Evolutionary conservation across 768 basidiomycete genomes (phyloP).

Genomic region (Ramaria sp.): DNA sequence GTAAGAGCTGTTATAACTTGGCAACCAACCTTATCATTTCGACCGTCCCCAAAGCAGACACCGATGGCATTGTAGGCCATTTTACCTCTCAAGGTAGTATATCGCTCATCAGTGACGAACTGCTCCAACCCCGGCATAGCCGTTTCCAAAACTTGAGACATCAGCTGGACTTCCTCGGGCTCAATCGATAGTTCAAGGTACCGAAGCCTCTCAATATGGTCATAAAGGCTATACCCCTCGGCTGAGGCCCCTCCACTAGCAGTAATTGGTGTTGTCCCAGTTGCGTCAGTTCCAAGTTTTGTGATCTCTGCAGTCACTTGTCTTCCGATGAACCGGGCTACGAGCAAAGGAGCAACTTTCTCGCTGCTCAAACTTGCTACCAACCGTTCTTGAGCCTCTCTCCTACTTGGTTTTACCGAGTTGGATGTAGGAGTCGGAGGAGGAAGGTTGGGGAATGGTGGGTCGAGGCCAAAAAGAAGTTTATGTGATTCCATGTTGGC

Average conservation of each 20-base stretch:
- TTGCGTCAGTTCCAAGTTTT: conserved; percentile 33
- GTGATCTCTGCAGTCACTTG: conserved; percentile 55
- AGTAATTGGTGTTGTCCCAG: not conserved
- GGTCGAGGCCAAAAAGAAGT: conserved; percentile 60
- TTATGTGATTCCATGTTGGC: conserved; percentile 51
- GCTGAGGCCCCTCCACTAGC: conserved; percentile 14
- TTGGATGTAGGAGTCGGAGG: conserved; percentile 19
- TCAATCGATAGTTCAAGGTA: conserved; percentile 45
- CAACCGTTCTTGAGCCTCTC: conserved; percentile 49
- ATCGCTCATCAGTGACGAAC: conserved; percentile 53
- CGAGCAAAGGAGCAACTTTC: conserved; percentile 39
- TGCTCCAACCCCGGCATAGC: conserved; percentile 66
- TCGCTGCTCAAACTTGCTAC: conserved; percentile 41
- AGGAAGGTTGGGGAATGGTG: conserved; percentile 40
- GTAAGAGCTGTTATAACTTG: not conserved
- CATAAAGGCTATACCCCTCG: conserved; percentile 50
- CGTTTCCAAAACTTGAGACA: conserved; percentile 43
- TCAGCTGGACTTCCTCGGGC: conserved; percentile 36
- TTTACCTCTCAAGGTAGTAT: conserved; percentile 51
- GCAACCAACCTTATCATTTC: conserved; percentile 54
- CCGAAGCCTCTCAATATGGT: conserved; percentile 68
- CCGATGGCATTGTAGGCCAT: conserved; percentile 73
- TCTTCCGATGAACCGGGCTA: conserved; percentile 61
- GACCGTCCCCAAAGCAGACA: conserved; percentile 52
- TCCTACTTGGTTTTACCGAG: conserved; percentile 31